A percentile compares a stretch with the other conserved stretches of the same genome.
Conservation (phyloP, 805 yeast genomes). For the Candida rishiriensis region DNA sequence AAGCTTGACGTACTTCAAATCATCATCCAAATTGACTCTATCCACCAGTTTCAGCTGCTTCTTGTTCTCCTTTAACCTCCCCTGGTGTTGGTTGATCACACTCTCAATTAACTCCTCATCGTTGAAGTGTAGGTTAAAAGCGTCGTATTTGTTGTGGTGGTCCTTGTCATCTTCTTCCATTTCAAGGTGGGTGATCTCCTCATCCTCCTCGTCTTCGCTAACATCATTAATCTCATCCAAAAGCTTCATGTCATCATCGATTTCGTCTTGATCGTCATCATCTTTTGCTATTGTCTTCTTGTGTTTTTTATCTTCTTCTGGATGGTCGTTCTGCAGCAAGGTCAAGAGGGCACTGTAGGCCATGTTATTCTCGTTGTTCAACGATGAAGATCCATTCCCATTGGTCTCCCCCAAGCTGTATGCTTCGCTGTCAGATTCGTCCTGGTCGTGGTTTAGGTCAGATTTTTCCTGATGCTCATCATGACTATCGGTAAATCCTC, state of each 20-base stretch:
- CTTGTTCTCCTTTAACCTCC: slow-evolving; percentile 8
- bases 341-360: slow-evolving; percentile 28
- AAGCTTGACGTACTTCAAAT: slow-evolving; percentile 26
- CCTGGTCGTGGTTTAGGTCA: slow-evolving; percentile 6
- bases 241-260: slow-evolving; percentile 8
- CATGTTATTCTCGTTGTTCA: slow-evolving; percentile 17
- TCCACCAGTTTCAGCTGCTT: slow-evolving; percentile 17
- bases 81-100: slow-evolving; percentile 22
- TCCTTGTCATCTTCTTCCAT: slow-evolving; percentile 35
- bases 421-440: slow-evolving; percentile 28
- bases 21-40: slow-evolving; percentile 13
- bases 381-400: slow-evolving; percentile 17
- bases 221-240: slow-evolving; percentile 9
- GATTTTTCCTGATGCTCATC: slow-evolving; percentile 6
- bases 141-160: slow-evolving; percentile 41
- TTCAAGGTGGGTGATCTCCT: slow-evolving; percentile 31
- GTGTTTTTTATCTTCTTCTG: slow-evolving; percentile 10
- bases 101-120: slow-evolving; percentile 36
- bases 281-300: slow-evolving; percentile 10
- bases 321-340: slow-evolving; percentile 20
- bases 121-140: slow-evolving; percentile 75
- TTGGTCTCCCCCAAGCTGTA: slow-evolving; percentile 26
- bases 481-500: slow-evolving; percentile 25
- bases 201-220: slow-evolving; percentile 14
- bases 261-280: slow-evolving; percentile 11